Evolutionary conservation across 805 yeast genomes (phyloP), one percentile per base, ranked within the genome.

Genomic region (Candida corydali): DNA sequence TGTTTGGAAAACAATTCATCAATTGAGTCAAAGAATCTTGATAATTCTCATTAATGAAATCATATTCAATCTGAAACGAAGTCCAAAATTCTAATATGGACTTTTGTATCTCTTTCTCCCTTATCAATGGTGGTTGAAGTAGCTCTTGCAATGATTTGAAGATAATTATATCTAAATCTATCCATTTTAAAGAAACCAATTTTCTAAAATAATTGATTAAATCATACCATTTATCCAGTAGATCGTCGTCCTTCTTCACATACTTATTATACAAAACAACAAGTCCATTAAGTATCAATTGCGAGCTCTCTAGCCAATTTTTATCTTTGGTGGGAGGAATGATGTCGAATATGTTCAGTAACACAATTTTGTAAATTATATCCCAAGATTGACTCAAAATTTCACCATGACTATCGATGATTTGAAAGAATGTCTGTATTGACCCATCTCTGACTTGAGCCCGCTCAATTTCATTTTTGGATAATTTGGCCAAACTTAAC

Each of bases 381-480:
- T 70, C 60, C 96, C 96, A 88, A 1, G 76, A 62, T 0, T 78
- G 73, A 5, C 43, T 38, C 14, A 79, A 63, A 29, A 65, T 63
- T 8, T 57, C 50, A 0, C 86, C 82, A 54, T 83, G 86, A 3
- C 89, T 75, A 36, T 84, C 86, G 41, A 85, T 68, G 19, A 91
- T 80, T 45, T 89, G 76, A 59, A 87, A 86, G 45, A 89, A 80
- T 0, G 96, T 91, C 52, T 88, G 95, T 11, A 87, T 74, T 0
- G 96, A 80, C 2, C 96, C 96, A 49, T 87, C 88, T 42, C 94
- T 72, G 0, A 91, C 95, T 48, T 88, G 95, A 1, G 80, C 73
- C 38, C 95, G 70, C 8, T 26, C 33, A 11, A 16, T 17, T 3
- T 68, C 50, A 45, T 84, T 95, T 18, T 63, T 54, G 0, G 89